Base-by-base conservation (phyloP, 2,329 filamentous ascomycete genomes). In the Meredithiella fracta region DNA sequence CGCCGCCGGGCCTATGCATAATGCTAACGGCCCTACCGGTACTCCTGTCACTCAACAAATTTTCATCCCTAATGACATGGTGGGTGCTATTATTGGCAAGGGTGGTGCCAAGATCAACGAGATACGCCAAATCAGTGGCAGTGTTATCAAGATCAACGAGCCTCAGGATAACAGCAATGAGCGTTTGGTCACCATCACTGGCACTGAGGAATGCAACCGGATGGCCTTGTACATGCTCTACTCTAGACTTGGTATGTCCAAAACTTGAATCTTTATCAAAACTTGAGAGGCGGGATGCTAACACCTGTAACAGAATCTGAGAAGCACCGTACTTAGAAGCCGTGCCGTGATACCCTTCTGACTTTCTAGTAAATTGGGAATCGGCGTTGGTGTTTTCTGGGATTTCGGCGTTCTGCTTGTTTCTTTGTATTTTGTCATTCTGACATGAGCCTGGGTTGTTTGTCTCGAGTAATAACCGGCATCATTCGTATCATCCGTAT, bases 171-270 rank as follows among this genome's bases (percentile, higher is more conserved):
- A 94, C 72, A 97, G 88, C 76, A 98, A 97, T 66, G 92, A 98
- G 74, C 84, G 92, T 60, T 75, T 98, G 59, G 92, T 98, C 58
- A 98, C 92, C 15, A 94, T 98, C 63, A 96, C 92, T 1, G 92
- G 92, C 61, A 97, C 92, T 4, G 89, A 94, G 64, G 92, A 98
- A 71, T 96, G 89, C 75, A 98, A 98, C 72, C 87, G 95, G 66
- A 97, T 98, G 90, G 92, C 92, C n/a, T 73, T 98, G 56, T 98
- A 97, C 72, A 96, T 98, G 90, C 80, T 98, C 56, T 98, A 98
- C 71, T 94, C 88, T 59, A 82, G 92, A 76, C 85, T 98, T 68
- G 92, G 92, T 95, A 68, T 73, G 75, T 51, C 29, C 62, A 69
- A 70, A 53, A 66, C 71, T 60, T 72, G 67, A 63, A 51, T 31